These are phyloP conservation scores for Ganoderma boninense DNA, from an alignment of 1,284 basidiomycete species.

Conservation along the genomic window DNA sequence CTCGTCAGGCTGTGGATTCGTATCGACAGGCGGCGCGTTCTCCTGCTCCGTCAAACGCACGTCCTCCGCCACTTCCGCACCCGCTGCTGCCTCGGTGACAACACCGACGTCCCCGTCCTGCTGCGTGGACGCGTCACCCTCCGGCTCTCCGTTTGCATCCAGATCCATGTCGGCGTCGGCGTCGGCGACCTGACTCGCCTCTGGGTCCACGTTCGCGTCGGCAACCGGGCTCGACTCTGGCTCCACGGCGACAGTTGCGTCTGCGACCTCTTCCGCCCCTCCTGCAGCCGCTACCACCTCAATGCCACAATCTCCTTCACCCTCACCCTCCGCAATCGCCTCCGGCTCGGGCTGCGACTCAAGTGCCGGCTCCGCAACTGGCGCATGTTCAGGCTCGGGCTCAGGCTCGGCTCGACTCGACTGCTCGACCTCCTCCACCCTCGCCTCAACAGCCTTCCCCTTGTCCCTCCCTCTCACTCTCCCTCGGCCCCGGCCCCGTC, in stretches of 20 bases:
- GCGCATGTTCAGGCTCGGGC: background rate
- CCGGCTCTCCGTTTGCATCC: background rate
- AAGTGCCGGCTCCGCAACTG: background rate
- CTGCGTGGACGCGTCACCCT: background rate
- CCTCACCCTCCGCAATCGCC: background rate
- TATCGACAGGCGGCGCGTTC: background rate
- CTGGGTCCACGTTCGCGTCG: background rate
- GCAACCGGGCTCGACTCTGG: background rate
- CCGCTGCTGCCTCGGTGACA: background rate
- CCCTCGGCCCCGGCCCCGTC: constrained; percentile 16
- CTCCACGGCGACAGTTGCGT: background rate
- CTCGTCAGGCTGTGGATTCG: background rate
- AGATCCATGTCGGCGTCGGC: background rate
- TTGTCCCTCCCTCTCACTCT: constrained; percentile 12
- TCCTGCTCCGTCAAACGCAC: background rate
- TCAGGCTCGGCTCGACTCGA: background rate
- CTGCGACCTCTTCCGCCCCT: background rate
- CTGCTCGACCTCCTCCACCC: constrained; percentile 1
- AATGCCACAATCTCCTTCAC: background rate
- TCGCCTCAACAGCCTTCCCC: background rate
- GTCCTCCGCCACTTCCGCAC: background rate
- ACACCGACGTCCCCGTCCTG: background rate
- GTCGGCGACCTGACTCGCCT: background rate
- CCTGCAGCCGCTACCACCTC: background rate
- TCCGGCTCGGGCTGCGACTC: background rate